Evolutionary conservation across 2,329 filamentous ascomycete species (phyloP).

Genomic region (Pestalotiopsis sp.): DNA sequence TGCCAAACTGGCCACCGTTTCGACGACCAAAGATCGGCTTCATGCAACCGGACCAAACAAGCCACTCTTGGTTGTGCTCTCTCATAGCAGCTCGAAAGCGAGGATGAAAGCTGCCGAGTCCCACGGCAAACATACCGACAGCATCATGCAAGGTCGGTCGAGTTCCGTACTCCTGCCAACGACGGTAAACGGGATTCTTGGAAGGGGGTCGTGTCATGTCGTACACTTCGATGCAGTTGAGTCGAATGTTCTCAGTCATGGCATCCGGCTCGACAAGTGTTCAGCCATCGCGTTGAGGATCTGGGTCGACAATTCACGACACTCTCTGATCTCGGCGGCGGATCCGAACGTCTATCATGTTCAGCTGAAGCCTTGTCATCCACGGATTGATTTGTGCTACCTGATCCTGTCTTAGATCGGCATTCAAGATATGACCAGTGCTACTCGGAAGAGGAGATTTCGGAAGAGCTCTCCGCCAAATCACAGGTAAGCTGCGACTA

Average conservation of each 20-base stretch:
- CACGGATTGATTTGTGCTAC: too few relatives aligned
- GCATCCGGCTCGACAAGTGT: background rate
- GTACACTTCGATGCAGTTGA: background rate
- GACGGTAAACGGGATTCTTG: background rate
- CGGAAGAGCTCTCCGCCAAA: too few relatives aligned
- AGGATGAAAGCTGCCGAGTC: background rate
- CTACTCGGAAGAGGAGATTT: too few relatives aligned
- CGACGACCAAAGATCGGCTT: background rate
- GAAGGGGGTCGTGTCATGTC: background rate
- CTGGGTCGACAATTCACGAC: background rate
- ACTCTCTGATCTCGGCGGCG: too few relatives aligned
- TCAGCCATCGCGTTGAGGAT: background rate
- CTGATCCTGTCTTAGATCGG: too few relatives aligned
- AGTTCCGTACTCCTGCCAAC: background rate
- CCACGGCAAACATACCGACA: slow-evolving; percentile 56
- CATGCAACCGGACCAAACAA: background rate
- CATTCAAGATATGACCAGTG: too few relatives aligned
- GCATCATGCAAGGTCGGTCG: background rate
- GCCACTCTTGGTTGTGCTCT: background rate
- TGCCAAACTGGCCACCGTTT: too few relatives aligned
- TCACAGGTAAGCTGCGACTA: too few relatives aligned
- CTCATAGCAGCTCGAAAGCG: background rate
- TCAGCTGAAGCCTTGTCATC: too few relatives aligned
- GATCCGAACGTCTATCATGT: too few relatives aligned
- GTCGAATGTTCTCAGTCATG: background rate